phyloP scores from a whole-genome alignment of 768 basidiomycete genomes.

The Lanmaoa rubissima region DNA sequence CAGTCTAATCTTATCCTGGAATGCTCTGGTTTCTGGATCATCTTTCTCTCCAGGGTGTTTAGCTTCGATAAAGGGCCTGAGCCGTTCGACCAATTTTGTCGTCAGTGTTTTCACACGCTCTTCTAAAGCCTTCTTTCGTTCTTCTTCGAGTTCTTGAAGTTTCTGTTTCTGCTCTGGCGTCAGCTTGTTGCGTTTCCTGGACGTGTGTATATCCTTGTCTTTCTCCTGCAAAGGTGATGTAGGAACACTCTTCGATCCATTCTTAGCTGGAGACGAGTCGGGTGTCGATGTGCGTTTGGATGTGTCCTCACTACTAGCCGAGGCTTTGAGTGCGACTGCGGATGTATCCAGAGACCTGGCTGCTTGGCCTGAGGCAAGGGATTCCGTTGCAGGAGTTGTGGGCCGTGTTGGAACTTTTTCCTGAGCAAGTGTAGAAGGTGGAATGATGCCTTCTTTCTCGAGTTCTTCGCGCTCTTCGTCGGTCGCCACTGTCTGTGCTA shows the following conservation, averaged over 20 bases:
- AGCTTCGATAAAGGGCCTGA: conserved; percentile 91
- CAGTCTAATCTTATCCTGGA: conserved; percentile 69
- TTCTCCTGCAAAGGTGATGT: conserved; percentile 30
- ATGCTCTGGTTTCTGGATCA: conserved; percentile 80
- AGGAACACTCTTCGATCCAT: conserved; percentile 24
- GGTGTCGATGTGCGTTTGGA: conserved; percentile 15
- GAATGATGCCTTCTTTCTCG: conserved; percentile 60
- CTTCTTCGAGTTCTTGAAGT: conserved; percentile 76
- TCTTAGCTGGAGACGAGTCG: conserved; percentile 19
- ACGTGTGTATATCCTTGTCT: conserved; percentile 38
- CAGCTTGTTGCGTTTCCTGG: conserved; percentile 47
- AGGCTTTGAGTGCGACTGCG: conserved; percentile 16
- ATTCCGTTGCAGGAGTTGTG: conserved; percentile 14
- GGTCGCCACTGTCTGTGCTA: conserved; percentile 83
- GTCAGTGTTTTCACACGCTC: conserved; percentile 73
- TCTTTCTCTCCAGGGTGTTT: conserved; percentile 75
- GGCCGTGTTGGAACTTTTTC: conserved; percentile 17
- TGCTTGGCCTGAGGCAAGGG: conserved; percentile 6
- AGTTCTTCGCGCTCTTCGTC: conserved; percentile 92
- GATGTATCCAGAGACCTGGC: conserved; percentile 13
- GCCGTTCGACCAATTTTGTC: conserved; percentile 76
- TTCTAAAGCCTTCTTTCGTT: conserved; percentile 76
- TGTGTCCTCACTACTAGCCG: conserved; percentile 18
- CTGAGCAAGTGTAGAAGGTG: conserved; percentile 17
- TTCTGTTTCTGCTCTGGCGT: conserved; percentile 85